Base-by-base conservation (phyloP, 2,329 filamentous ascomycete species). In the Ceratocystis lukuohia region DNA sequence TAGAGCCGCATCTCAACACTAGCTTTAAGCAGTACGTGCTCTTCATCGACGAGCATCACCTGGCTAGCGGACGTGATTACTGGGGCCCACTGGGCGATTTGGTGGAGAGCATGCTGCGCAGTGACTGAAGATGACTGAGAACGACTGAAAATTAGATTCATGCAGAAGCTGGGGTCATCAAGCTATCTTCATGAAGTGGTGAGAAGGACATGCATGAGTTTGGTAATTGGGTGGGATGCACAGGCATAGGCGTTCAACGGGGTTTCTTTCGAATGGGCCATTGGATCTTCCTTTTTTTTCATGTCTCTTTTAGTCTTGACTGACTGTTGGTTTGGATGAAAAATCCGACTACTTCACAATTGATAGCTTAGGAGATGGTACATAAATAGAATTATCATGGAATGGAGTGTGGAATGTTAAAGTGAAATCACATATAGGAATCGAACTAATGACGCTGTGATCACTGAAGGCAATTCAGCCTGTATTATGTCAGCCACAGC, bases 1-100 rank as follows among this genome's bases (percentile, higher is more conserved):
- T 99, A 67, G 94, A 99, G 77, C 92, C 95, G 57, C 94, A 99
- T 76, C 84, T 99, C 70, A 99, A 99, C 78, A 99, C 94, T 15
- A 96, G 91, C 78, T 99, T 99, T 85, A 99, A 99, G 82, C 94
- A 99, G 77, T 99, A 97, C 74, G 94, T 99, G 69, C 83, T 99
- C 68, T 99, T 99, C 77, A 91, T 99, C 71, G 92, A 99, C 75
- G 95, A 99, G 81, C 94, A 97, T 77, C 86, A 85, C 71, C 78
- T 99, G 71, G 91, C 91, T 33, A 95, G 86, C 73, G 94, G 93
- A 63, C 92, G 96, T 77, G 94, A 99, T 76, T 99, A 93, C 79
- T 99, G 93, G 88, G 94, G 94, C 1, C 94, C 94, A 12, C 76
- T 99, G 67, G 93, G 93, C 10, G 94, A 99, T 76, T 79, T 99